Base-by-base conservation (phyloP, 2,329 filamentous ascomycete species). In the Penicillium sp. region DNA sequence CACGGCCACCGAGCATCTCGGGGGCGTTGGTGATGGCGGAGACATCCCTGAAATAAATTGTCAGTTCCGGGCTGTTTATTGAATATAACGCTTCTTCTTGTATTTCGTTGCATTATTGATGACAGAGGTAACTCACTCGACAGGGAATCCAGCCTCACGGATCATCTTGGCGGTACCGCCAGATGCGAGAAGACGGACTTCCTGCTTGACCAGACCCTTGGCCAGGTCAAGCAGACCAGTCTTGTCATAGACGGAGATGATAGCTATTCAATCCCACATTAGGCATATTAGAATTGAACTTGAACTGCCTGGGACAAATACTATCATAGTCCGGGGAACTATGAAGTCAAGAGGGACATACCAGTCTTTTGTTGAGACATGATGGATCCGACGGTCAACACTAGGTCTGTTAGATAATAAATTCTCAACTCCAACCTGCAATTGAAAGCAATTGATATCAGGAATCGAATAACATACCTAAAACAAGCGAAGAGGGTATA, bases 241-340 rank as follows among this genome's bases (percentile, higher is more conserved):
- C 87, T 99, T 99, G 84, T 99, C 91, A 75, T 94, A 97, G 81
- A 97, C 94, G 65, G 93, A 97, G 75, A 99, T 84, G 73, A 99
- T 97, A 66, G 94, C 94, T 82, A 52, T 58, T 55, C 29, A 51
- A 45, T 19, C 41, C 15, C 40, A 49, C 53, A 16, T 50, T 8
- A 38, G 50, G 11, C 1, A 31, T 21, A 59, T 65, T 49, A 66
- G 60, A 46, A 55, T 52, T 58, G 50, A 53, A 38, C 48, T 27
- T 50, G 36, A 50, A 57, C 46, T 58, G 64, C 60, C 61, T 63
- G 55, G 59, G 53, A 43, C 41, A 29, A 50, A 44, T 51, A 57
- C 48, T 58, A 43, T 60, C 58, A 55, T 59, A 64, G 62, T 64
- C 61, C 56, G 60, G 64, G 61, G 44, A 63, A 61, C 53, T 61